Conservation (phyloP, 2,329 filamentous ascomycete genomes). For the Aspergillus sp. region DNA sequence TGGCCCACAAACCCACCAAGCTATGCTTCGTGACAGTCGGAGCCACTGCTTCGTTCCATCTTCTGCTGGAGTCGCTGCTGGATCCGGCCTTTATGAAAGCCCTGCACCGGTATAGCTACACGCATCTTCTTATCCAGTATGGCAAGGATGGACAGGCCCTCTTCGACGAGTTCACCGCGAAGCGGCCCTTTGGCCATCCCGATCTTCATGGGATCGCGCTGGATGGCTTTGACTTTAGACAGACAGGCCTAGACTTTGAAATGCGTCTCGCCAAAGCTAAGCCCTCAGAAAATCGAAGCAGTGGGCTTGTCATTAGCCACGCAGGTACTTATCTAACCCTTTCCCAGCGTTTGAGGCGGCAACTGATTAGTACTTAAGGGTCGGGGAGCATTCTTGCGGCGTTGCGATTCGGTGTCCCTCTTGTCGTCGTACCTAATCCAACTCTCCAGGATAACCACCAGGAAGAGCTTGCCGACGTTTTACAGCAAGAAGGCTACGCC, state of each 20-base stretch:
- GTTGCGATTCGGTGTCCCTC: constrained; percentile 70
- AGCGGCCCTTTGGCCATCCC: constrained; percentile 28
- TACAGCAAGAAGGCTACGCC: constrained; percentile 75
- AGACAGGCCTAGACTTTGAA: constrained; percentile 60
- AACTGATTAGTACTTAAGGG: constrained; percentile 56
- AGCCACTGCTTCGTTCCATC: constrained; percentile 81
- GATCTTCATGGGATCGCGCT: constrained; percentile 54
- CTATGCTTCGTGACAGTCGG: constrained; percentile 87
- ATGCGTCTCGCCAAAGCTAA: constrained; percentile 60
- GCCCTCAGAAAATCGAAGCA: constrained; percentile 41
- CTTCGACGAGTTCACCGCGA: constrained; percentile 51
- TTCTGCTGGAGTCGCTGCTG: constrained; percentile 70
- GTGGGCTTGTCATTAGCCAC: constrained; percentile 84
- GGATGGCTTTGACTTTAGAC: constrained; percentile 69
- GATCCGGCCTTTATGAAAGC: constrained; percentile 64
- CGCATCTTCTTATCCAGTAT: constrained; percentile 77
- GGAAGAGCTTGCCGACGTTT: constrained; percentile 77
- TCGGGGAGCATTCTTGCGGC: constrained; percentile 88
- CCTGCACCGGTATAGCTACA: constrained; percentile 66
- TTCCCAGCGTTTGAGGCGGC: neutral
- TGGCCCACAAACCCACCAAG: constrained; percentile 35
- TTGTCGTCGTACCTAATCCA: constrained; percentile 90
- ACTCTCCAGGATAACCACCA: constrained; percentile 88
- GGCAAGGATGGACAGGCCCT: constrained; percentile 67
- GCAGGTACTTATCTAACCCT: constrained; percentile 64